Conservation (phyloP, 179 eudicot species). For the Silene coronaria region DNA sequence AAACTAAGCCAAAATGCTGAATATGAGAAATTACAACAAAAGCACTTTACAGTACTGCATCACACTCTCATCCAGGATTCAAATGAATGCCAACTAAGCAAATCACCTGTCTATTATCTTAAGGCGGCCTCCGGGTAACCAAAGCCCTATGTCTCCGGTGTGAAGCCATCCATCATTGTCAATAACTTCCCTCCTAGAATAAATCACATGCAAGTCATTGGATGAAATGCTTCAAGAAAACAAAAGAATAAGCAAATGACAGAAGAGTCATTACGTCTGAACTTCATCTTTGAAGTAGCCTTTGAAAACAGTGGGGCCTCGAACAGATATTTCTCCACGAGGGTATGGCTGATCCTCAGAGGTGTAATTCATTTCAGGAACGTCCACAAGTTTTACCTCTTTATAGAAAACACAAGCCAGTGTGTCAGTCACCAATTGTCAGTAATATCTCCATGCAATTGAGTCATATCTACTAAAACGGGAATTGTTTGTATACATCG, state of each 20-base stretch:
- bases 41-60: background rate
- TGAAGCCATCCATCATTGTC: constrained; percentile 95
- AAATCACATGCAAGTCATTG: background rate
- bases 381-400: constrained; percentile 96
- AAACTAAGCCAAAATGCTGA: background rate
- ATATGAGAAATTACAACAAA: background rate
- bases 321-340: constrained; percentile 95
- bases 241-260: background rate
- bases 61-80: background rate
- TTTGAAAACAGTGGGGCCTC: constrained; percentile 77
- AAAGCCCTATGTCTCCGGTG: constrained; percentile 94
- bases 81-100: background rate
- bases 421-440: background rate
- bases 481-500: background rate
- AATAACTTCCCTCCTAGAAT: constrained; percentile 74
- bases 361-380: constrained; percentile 94
- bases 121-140: constrained; percentile 96
- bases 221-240: background rate
- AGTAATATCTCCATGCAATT: background rate
- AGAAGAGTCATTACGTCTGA: constrained; percentile 57
- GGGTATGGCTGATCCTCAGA: constrained; percentile 94
- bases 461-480: background rate
- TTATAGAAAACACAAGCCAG: constrained; percentile 15
- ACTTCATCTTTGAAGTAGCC: constrained; percentile 95
- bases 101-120: constrained; percentile 89